Base-by-base conservation (phyloP, 169 alveolate species). In the Plasmodium knowlesi region DNA sequence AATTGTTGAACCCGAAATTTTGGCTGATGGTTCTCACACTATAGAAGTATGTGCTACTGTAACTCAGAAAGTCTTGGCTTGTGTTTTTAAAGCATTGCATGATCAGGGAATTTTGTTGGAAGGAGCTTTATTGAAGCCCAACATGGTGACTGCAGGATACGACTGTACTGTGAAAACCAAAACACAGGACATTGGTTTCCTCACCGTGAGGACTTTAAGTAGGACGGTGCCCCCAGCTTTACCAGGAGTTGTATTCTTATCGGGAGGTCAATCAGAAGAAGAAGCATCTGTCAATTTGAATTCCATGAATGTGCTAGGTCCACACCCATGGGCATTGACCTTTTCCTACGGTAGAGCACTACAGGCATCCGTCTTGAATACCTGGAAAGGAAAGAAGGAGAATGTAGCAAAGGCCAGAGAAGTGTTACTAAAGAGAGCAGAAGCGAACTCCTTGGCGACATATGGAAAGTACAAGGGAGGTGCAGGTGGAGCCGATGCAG, bases 281-380 rank as follows among this genome's bases (percentile, higher is more conserved):
- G 99, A 98, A 92, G 99, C 99, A 39, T 96, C 99, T 53, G 92
- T 97, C 54, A 98, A 98, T 97, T 95, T 99, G 90, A 98, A 98
- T 96, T 99, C 98, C 84, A 99, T 99, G 98, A 99, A 99, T 97
- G 96, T 96, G 95, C 86, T 98, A 82, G 97, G 96, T 43, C 93
- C 95, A 57, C 97, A 96, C 92, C 99, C 99, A 46, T 98, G 99
- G 99, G 94, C 96, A 88, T 97, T 99, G 19, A 96, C 99, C 57
- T 99, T 99, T 99, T 98, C 99, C 50, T 99, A 98, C 94, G 99
- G 99, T 83, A 97, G 99, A 88, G 99, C 99, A 41, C 97, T 99
- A 72, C 99, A 99, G 97, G 98, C 98, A 32, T 96, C 99, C 25
- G 97, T 98, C 84, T 96, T 99, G 53, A 98, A 98, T 96, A 97